Conservation (phyloP, 2,329 filamentous ascomycete genomes). For the Bipolaris gigantea region DNA sequence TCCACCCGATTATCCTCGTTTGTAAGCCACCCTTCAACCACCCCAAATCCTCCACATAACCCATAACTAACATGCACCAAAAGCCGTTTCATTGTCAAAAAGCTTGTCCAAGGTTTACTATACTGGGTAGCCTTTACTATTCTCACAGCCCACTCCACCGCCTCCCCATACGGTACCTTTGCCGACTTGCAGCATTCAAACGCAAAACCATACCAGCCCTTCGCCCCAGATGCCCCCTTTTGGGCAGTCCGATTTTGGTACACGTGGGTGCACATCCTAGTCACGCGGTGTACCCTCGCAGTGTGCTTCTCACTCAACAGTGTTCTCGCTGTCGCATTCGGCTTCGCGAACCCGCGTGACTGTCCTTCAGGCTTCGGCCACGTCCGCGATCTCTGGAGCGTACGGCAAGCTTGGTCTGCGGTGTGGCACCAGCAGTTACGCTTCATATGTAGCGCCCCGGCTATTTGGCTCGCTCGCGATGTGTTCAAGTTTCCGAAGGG, state of each 20-base stretch:
- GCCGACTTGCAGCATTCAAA: conserved; percentile 11
- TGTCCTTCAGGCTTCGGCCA: conserved; percentile 32
- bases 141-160: conserved; percentile 19
- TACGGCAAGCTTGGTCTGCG: conserved; percentile 28
- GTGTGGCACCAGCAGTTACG: conserved; percentile 35
- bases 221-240: conserved; percentile 9
- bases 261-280: conserved; percentile 24
- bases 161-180: conserved; percentile 28
- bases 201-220: conserved; percentile 6
- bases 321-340: conserved; percentile 19
- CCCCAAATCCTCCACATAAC: not conserved
- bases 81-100: conserved; percentile 28
- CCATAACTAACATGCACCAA: not conserved
- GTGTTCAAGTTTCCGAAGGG: conserved; percentile 26
- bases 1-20: conserved; percentile 20
- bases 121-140: conserved; percentile 21
- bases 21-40: conserved; percentile 15
- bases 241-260: conserved; percentile 13
- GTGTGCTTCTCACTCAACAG: conserved; percentile 13
- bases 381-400: conserved; percentile 17
- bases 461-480: conserved; percentile 24
- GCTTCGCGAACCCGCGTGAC: conserved; percentile 26
- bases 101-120: conserved; percentile 13
- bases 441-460: conserved; percentile 21
- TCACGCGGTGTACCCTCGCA: conserved; percentile 25